A percentile compares a stretch with the other conserved stretches of the same genome.
phyloP scores from a whole-genome alignment of 345 rosid genomes.

The rapeseed (Brassica napus) region DNA sequence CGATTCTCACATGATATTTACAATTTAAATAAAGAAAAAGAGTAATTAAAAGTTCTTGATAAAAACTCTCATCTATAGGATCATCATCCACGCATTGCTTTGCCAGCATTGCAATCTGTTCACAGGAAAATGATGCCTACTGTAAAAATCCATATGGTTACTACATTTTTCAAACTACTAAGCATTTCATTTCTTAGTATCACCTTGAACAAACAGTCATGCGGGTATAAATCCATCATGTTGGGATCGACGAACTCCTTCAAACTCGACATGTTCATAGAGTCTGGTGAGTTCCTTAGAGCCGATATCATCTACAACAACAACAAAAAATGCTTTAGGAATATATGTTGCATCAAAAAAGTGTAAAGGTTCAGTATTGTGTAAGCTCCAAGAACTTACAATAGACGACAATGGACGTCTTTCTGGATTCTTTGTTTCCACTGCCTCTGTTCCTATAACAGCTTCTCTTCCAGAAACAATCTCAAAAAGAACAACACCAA shows the following conservation, averaged over 20 bases:
- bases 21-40: too few relatives aligned
- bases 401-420: slow-evolving; percentile 80
- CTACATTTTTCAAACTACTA: not conserved
- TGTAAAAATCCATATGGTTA: not conserved
- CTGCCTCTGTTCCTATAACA: slow-evolving; percentile 65
- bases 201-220: slow-evolving; percentile 92
- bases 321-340: not conserved
- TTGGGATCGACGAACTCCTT: slow-evolving; percentile 71
- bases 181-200: not conserved
- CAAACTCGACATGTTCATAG: slow-evolving; percentile 68
- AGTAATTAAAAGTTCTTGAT: too few relatives aligned
- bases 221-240: slow-evolving; percentile 86
- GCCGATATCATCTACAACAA: slow-evolving; percentile 74
- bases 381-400: slow-evolving; percentile 52
- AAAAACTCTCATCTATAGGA: slow-evolving; percentile 32
- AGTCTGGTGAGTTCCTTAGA: slow-evolving; percentile 69
- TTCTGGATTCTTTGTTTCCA: slow-evolving; percentile 58
- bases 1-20: too few relatives aligned
- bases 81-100: slow-evolving; percentile 96
- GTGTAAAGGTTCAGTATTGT: not conserved
- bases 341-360: slow-evolving; percentile 7
- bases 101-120: slow-evolving; percentile 80
- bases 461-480: slow-evolving; percentile 87
- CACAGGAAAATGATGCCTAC: not conserved
- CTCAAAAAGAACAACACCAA: slow-evolving; percentile 93